Conservation (phyloP, 805 yeast species). For the Wickerhamomyces ciferrii region DNA sequence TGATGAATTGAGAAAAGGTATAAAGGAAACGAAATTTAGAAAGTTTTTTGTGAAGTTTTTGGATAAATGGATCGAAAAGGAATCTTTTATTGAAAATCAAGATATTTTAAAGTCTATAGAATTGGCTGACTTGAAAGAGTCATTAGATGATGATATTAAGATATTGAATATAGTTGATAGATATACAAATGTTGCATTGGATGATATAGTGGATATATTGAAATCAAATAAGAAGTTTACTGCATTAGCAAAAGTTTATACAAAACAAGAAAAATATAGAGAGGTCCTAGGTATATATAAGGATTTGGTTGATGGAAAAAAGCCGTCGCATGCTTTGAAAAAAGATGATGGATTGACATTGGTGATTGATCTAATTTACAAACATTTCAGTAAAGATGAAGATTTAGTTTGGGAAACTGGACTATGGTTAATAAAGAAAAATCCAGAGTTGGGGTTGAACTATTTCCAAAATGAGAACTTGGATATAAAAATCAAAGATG, state of each 20-base stretch:
- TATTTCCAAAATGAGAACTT: conserved; percentile 12
- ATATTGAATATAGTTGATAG: conserved; percentile 4
- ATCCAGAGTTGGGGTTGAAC: conserved; percentile 15
- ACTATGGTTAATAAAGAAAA: conserved; percentile 15
- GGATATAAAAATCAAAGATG: conserved; percentile 10
- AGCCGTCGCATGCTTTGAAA: conserved; percentile 2
- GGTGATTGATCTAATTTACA: conserved; percentile 7
- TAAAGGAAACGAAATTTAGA: conserved; percentile 14
- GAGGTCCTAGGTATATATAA: conserved; percentile 6
- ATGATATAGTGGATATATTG: conserved; percentile 6
- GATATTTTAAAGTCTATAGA: conserved; percentile 15
- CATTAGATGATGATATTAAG: conserved; percentile 6
- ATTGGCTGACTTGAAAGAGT: conserved; percentile 8
- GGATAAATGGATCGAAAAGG: conserved; percentile 17
- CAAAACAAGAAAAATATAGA: background rate
- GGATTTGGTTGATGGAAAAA: conserved; percentile 10
- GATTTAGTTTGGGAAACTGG: conserved; percentile 10
- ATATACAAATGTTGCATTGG: background rate
- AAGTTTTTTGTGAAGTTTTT: conserved; percentile 15
- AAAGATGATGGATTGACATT: conserved; percentile 2
- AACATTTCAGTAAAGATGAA: conserved; percentile 8
- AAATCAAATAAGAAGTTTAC: conserved; percentile 5
- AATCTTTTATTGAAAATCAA: conserved; percentile 5
- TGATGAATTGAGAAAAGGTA: conserved; percentile 4
- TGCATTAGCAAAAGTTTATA: conserved; percentile 9